Conservation (phyloP, 306 rosid species). For the Urtica urens region DNA sequence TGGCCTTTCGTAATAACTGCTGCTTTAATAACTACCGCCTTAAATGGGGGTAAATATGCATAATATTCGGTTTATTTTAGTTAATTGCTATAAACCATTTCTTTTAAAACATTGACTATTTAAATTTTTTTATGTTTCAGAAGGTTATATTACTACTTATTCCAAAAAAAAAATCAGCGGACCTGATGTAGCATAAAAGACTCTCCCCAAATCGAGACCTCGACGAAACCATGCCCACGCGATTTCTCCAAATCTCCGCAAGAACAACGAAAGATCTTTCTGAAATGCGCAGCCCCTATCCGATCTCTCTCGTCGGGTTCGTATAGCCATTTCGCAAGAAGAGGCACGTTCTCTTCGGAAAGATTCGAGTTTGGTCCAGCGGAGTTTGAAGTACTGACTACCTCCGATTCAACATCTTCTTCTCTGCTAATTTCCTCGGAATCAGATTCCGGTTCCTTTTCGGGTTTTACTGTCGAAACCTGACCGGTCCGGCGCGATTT, state of each 20-base stretch:
- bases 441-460: conserved; percentile 23
- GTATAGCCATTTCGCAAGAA: conserved; percentile 64
- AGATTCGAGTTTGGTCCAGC: conserved; percentile 18
- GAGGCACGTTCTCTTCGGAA: conserved; percentile 15
- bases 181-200: conserved; percentile 96
- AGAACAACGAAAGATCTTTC: conserved; percentile 50
- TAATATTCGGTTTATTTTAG: too few species aligned
- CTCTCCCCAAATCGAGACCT: conserved; percentile 80
- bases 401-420: conserved; percentile 21
- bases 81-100: too few species aligned
- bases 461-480: conserved; percentile 13
- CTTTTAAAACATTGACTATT: too few species aligned
- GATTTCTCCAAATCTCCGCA: conserved; percentile 69
- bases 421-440: conserved; percentile 48
- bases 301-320: conserved; percentile 80
- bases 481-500: conserved; percentile 17
- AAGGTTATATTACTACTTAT: too few species aligned
- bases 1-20: too few species aligned
- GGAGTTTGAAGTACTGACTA: conserved; percentile 6
- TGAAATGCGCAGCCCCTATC: conserved; percentile 66
- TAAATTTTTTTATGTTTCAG: too few species aligned
- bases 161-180: conserved; percentile 21
- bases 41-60: too few species aligned
- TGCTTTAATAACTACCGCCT: too few species aligned
- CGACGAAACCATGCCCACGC: conserved; percentile 36